Evolutionary conservation across 2,329 filamentous ascomycete genomes (phyloP), one percentile per base, ranked within the genome.

Genomic region (Pestalotiopsis sp.): DNA sequence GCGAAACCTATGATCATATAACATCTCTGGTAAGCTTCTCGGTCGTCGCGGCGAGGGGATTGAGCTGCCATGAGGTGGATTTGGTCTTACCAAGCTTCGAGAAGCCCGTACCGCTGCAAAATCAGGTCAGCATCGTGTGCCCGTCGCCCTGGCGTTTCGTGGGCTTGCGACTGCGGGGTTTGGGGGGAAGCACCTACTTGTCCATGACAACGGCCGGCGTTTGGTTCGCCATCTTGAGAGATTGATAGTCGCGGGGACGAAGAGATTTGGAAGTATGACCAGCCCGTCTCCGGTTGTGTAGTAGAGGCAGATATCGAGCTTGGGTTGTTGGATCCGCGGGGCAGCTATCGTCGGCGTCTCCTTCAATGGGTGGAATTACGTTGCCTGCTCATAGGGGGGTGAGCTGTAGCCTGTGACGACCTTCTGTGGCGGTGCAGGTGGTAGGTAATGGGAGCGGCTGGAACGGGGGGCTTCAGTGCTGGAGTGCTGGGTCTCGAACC

Each of bases 121-220:
- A 74, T 69, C 68, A 73, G 72, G 78, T 85, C 77, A 84, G 82
- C 74, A 76, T 61, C 22, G 58, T 35, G 26, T 14, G n/a, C 14
- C 38, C 26, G 38, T 38, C n/a, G 39, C 20, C 24, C n/a, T 14
- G 35, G 24, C 24, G 26, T 35, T 20, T 35, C 9, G n/a, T 17
- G 26, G 58, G 38, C 58, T 70, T 73, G 65, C 64, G 67, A 68
- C 66, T 70, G 71, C 71, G 70, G 68, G 70, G 70, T 67, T 55
- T 35, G 26, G 22, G 62, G 68, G 78, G 72, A 77, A 80, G 70
- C 77, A 88, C 94, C 84, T 91, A 98, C 96, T 99, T 99, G 96
- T 99, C 96, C 95, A 99, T 99, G 94, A 99, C 96, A 98, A 99
- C 96, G 93, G 96, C 96, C 77, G 96, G 96, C 80, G 96, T 98